Evolutionary conservation across 2,329 filamentous ascomycete species (phyloP).

Genomic region (Alternaria dauci): DNA sequence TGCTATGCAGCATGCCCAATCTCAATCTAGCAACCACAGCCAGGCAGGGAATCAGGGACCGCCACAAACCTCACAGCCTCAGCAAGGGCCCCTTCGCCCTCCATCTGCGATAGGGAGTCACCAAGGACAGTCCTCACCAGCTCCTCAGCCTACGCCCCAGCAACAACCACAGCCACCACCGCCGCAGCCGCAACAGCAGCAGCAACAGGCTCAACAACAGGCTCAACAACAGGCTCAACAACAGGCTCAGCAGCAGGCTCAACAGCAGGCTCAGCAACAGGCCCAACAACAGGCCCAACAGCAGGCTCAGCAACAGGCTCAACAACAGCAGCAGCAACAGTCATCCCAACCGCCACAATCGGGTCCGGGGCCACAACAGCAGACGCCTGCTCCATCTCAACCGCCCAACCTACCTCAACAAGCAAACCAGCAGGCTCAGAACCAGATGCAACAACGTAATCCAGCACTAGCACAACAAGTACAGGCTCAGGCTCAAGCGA

Average conservation of each 20-base stretch:
- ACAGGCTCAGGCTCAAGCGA: conserved; percentile 33
- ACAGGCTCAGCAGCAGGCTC: conserved; percentile 46
- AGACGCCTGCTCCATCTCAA: conserved; percentile 52
- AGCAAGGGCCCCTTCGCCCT: conserved; percentile 51
- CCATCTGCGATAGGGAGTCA: conserved; percentile 50
- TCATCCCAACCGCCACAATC: conserved; percentile 47
- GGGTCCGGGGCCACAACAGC: conserved; percentile 55
- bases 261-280: conserved; percentile 49
- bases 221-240: conserved; percentile 49
- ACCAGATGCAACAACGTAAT: conserved; percentile 49
- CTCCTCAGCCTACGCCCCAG: conserved; percentile 47
- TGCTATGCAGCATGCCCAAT: conserved; percentile 59
- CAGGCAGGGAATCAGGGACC: conserved; percentile 53
- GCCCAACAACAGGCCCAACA: neutral
- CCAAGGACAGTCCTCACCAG: conserved; percentile 52
- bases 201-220: conserved; percentile 46
- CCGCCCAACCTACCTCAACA: conserved; percentile 44
- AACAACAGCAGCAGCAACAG: conserved; percentile 45
- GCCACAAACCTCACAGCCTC: conserved; percentile 46
- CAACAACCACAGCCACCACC: conserved; percentile 52
- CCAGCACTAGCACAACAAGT: conserved; percentile 45
- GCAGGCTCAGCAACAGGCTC: conserved; percentile 46
- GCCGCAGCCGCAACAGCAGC: conserved; percentile 50
- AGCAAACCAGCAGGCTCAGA: conserved; percentile 44
- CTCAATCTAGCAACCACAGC: conserved; percentile 59